These are phyloP conservation scores for Zychaea mexicana DNA, from an alignment of 371 early-diverging fungal genomes.

Conservation along the genomic window DNA sequence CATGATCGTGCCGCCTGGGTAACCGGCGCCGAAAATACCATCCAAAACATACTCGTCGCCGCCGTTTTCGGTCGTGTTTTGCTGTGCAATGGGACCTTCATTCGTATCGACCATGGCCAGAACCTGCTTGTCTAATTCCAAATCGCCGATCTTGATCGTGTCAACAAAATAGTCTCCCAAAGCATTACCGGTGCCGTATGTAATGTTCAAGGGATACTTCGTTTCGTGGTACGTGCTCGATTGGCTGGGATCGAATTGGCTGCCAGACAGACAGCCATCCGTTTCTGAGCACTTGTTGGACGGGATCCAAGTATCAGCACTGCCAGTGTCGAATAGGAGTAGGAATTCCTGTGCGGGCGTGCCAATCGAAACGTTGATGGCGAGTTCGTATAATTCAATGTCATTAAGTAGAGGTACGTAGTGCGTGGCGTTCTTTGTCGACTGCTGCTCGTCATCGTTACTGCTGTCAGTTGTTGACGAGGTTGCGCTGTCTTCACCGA, in stretches of 20 bases:
- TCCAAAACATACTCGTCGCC: conserved; percentile 16
- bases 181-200: conserved; percentile 21
- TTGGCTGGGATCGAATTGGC: conserved; percentile 14
- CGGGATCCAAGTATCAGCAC: conserved; percentile 62
- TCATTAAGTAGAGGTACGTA: conserved; percentile 30
- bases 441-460: neutral
- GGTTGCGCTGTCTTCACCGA: neutral
- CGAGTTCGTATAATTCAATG: conserved; percentile 30
- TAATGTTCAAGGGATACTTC: conserved; percentile 15
- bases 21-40: conserved; percentile 31
- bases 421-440: neutral
- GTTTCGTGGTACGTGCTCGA: conserved; percentile 20
- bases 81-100: conserved; percentile 19
- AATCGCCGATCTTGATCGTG: conserved; percentile 14
- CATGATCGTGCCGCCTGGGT: conserved; percentile 19
- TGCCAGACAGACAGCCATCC: conserved; percentile 20
- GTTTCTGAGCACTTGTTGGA: conserved; percentile 33
- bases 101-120: conserved; percentile 19
- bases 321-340: conserved; percentile 72
- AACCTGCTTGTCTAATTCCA: conserved; percentile 16
- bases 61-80: conserved; percentile 7
- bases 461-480: neutral
- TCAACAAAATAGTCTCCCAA: conserved; percentile 24
- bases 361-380: conserved; percentile 55
- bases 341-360: conserved; percentile 65